Conservation (phyloP, 2,329 filamentous ascomycete genomes). For the Sporothrix globosa region DNA sequence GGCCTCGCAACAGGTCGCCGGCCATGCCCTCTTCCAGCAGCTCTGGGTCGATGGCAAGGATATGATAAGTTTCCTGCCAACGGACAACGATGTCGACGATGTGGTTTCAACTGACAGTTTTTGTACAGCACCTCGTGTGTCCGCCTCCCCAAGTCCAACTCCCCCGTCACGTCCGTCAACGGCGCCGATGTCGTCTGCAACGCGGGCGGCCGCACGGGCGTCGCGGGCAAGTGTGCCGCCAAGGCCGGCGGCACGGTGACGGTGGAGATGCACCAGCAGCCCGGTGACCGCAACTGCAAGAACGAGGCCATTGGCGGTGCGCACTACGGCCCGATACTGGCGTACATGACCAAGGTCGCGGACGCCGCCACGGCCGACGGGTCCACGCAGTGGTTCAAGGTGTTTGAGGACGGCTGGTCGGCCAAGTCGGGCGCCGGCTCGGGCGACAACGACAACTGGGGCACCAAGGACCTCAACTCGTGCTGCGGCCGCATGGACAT, state of each 20-base stretch:
- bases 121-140: conserved; percentile 46
- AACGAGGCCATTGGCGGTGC: conserved; percentile 56
- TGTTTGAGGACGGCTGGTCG: conserved; percentile 52
- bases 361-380: conserved; percentile 51
- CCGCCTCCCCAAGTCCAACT: conserved; percentile 55
- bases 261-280: conserved; percentile 60
- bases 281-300: conserved; percentile 48
- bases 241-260: conserved; percentile 54
- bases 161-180: conserved; percentile 53
- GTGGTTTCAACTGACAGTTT: neutral
- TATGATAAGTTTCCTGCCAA: conserved; percentile 40
- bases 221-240: conserved; percentile 52
- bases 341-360: conserved; percentile 54
- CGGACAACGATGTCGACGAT: neutral
- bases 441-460: conserved; percentile 52
- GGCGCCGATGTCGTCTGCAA: conserved; percentile 53
- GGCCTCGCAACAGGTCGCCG: conserved; percentile 45
- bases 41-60: conserved; percentile 53
- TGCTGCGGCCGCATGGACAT: conserved; percentile 49
- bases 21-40: conserved; percentile 58
- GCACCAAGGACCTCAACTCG: conserved; percentile 48
- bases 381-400: conserved; percentile 56
- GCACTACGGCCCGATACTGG: conserved; percentile 56
- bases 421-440: conserved; percentile 43
- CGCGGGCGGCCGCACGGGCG: conserved; percentile 42